Base-by-base conservation (phyloP, 2,329 filamentous ascomycete genomes). In the Fusarium sp. region DNA sequence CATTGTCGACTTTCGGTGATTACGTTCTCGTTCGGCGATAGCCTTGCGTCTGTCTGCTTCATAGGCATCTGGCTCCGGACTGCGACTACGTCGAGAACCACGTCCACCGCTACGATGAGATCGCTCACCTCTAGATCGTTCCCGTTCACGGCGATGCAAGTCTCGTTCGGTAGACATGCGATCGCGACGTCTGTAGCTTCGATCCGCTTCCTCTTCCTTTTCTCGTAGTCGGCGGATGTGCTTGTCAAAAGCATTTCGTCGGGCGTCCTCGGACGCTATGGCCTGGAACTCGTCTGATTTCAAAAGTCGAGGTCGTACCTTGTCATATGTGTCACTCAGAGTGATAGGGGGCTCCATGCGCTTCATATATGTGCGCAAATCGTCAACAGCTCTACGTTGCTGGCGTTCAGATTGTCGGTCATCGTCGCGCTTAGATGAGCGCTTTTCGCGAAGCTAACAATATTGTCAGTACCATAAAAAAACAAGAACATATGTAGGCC, bases 21-120 rank as follows among this genome's bases (percentile, higher is more conserved):
- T 95, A 71, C 95, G 92, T 82, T 98, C 97, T 48, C 97, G 91
- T 77, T 97, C 95, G 60, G 95, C 94, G 77, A 96, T 95, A 43
- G 95, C 95, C 79, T 95, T 96, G 75, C 94, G 92, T 71, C 96
- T 90, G 78, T 99, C 96, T 63, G 95, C 96, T 81, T 98, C 96
- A 80, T 99, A 99, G 20, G 93, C 89, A 81, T 99, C 95, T 61
- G 89, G 88, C 80, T 98, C 96, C n/a, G 94, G 95, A 73, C 92
- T 95, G 74, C 94, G 93, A 77, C 93, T 97, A 73, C 89, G 88
- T 73, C 93, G 85, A 72, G 82, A 81, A 75, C 84, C 81, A 75
- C 88, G 87, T 71, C 82, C 84, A 72, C 84, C 83, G 76, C 83
- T 83, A 71, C 88, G 88, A 79, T 90, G 87, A 81, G 87, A 85